phyloP scores from a whole-genome alignment of 2,329 filamentous ascomycete genomes.

The Beauveria sp. region DNA sequence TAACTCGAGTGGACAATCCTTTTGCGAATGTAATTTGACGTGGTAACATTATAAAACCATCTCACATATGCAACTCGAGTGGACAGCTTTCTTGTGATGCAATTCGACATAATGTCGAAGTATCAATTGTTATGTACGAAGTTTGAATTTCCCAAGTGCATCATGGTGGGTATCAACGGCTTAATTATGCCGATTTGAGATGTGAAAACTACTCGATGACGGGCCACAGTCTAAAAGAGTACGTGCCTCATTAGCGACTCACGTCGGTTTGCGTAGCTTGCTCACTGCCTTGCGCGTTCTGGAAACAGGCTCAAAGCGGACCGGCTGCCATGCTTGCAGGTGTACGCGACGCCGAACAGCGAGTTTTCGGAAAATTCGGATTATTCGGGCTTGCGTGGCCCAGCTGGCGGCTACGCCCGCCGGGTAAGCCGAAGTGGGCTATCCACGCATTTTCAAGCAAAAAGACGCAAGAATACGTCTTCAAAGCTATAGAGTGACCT shows the following conservation, averaged over 20 bases:
- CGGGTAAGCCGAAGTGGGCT: not conserved
- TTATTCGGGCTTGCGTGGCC: not conserved
- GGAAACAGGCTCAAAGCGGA: not conserved
- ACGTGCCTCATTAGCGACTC: not conserved
- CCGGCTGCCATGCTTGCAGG: not conserved
- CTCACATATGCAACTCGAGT: not conserved
- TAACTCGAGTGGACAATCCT: not conserved
- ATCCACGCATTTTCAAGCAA: not conserved
- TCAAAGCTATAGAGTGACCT: not conserved
- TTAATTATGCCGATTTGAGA: not conserved
- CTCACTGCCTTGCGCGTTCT: not conserved
- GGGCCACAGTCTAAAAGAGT: not conserved
- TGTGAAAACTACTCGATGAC: not conserved
- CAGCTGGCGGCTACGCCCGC: not conserved
- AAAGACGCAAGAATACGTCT: not conserved
- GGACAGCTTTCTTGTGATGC: not conserved
- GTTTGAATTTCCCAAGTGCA: not conserved
- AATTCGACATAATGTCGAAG: not conserved
- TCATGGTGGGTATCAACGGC: not conserved
- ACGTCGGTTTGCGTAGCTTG: not conserved
- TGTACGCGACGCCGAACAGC: not conserved
- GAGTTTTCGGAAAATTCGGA: constrained; percentile 4
- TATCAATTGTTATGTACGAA: not conserved
- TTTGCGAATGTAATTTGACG: not conserved
- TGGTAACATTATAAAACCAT: not conserved